Conservation (phyloP, 2,329 filamentous ascomycete species). For the Passalora sequoiae region DNA sequence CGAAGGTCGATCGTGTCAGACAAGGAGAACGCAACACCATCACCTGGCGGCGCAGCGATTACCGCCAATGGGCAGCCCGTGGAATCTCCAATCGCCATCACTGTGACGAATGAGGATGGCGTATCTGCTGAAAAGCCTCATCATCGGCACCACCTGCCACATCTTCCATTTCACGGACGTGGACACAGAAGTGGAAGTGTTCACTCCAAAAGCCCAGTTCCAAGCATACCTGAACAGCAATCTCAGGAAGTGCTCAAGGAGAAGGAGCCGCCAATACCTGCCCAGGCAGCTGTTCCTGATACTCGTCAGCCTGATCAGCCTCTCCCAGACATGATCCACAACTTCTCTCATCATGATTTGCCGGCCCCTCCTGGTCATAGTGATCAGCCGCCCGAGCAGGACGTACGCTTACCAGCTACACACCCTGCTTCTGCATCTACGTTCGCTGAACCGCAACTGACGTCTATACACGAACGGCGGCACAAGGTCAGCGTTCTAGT, state of each 20-base stretch:
- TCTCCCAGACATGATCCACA: constrained; percentile 38
- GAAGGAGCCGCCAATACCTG: constrained; percentile 1
- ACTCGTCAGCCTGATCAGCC: constrained; percentile 29
- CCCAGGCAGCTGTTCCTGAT: constrained; percentile 5
- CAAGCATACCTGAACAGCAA: constrained; percentile 12
- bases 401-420: constrained; percentile 40
- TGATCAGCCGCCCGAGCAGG: constrained; percentile 41
- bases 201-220: constrained; percentile 10
- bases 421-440: constrained; percentile 34
- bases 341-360: constrained; percentile 32
- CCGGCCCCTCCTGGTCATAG: constrained; percentile 38
- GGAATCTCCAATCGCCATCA: constrained; percentile 61
- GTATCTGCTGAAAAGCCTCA: constrained; percentile 33
- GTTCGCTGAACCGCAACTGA: constrained; percentile 45
- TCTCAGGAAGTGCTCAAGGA: constrained; percentile 16
- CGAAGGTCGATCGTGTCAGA: constrained; percentile 17
- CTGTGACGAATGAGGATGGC: constrained; percentile 63
- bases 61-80: constrained; percentile 16
- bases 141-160: constrained; percentile 34
- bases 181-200: constrained; percentile 10
- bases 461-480: constrained; percentile 48
- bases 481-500: constrained; percentile 58
- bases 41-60: constrained; percentile 14
- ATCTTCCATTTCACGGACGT: constrained; percentile 29
- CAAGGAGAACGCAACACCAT: constrained; percentile 20